Evolutionary conservation across 208 protist genomes (phyloP), one percentile per base, ranked within the genome.

Genomic region (Leptomonas pyrrhocoris): DNA sequence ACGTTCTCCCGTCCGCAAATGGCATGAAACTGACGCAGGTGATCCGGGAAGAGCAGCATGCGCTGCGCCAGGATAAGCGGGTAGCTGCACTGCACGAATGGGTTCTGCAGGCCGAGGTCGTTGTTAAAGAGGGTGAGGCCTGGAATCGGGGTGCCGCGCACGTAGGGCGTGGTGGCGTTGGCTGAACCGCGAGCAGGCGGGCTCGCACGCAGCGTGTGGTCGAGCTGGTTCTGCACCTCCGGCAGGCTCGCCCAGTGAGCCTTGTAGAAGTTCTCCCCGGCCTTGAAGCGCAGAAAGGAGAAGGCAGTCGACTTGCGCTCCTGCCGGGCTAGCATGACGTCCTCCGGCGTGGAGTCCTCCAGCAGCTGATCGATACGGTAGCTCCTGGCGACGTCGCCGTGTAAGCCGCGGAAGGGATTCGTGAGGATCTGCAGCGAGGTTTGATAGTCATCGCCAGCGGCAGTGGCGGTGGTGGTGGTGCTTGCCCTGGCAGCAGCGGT

Each of bases 321-420:
- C 54, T 93, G 87, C 16, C 79, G 68, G 1, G 78, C 88, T 21
- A 93, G 46, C 31, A 93, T 38, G 15, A 90, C 12, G 49, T 89
- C 82, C 11, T 79, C 23, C 13, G 74, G 58, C 28, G 57, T 79
- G 38, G 82, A 67, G 21, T 49, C 74, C 34, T 68, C 66, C 18
- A 79, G 46, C 30, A 94, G 61, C 69, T 89, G 85, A 64, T 94
- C 89, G 9, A 94, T 75, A 25, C 89, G 85, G 65, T 92, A 94
- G 59, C 85, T 94, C 27, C 89, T 85, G 11, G 77, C 38, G 4
- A 94, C 59, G 19, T 80, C 69, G 13, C 73, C 67, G 70, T 92
- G 89, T 2, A 94, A 58, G 31, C 83, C 85, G 51, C 73, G 72
- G 72, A 94, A 92, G 3, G 89, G 89, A 55, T 92, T 94, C 4